Base-by-base conservation (phyloP, 129 eudicot genomes). In the Kitagawia praeruptora region DNA sequence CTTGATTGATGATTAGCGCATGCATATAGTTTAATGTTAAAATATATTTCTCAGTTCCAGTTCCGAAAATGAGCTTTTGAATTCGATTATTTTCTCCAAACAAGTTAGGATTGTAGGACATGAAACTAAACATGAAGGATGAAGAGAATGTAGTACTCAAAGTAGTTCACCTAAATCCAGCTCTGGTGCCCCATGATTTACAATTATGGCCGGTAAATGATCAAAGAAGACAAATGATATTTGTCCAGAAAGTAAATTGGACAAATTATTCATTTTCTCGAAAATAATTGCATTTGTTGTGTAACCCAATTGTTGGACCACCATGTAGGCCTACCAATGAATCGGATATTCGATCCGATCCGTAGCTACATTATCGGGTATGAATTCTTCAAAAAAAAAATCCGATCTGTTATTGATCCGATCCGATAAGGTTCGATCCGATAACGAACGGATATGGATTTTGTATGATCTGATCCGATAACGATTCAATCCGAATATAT, bases 271-370 rank as follows among this genome's bases (percentile, higher is more conserved):
- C 49, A 40, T 71, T 40, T 42, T 46, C 23, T 46, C 18, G 28
- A 4, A 73, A 74, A 23, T 74, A 74, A 39, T 74, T 74, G 8
- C 41, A 74, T 74, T 74, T 74, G 58, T 74, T 74, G 5, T 74
- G 77, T 74, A 74, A 37, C 61, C 61, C 14, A 25, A n/a, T n/a
- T 23, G 40, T 31, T 27, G 61, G 77, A 2, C 41, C 77, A 73
- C 53, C 38, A 73, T 23, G 37, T 74, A 31, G 58, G 21, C 40
- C 58, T n/a, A n/a, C n/a, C n/a, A n/a, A n/a, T n/a, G n/a, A n/a
- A n/a, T n/a, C n/a, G n/a, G n/a, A n/a, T n/a, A n/a, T n/a, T n/a
- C n/a, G n/a, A n/a, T n/a, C n/a, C n/a, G n/a, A n/a, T n/a, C n/a
- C n/a, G n/a, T n/a, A n/a, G n/a, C n/a, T n/a, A n/a, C n/a, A n/a